Percentiles rank a stretch among this genome's conserved stretches.
phyloP scores from a whole-genome alignment of 2,329 filamentous ascomycete genomes.

The Cryphonectria carpinicola region DNA sequence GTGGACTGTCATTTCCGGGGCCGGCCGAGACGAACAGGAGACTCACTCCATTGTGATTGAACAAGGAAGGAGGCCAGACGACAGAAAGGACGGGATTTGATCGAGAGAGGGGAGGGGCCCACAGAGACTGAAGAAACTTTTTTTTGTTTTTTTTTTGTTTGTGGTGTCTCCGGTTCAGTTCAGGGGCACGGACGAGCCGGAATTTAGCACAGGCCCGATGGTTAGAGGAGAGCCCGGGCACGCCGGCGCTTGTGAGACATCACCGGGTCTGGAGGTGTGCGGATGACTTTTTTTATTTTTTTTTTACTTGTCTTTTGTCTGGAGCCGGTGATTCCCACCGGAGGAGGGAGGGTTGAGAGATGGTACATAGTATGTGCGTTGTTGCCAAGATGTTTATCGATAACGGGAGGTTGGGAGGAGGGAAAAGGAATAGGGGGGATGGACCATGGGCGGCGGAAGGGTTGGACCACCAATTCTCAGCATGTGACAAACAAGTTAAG shows the following conservation, averaged over 20 bases:
- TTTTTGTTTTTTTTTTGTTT: too few species aligned
- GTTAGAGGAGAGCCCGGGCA: background rate
- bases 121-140: too few species aligned
- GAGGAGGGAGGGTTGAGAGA: too few species aligned
- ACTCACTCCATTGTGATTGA: background rate
- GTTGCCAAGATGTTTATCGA: background rate
- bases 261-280: background rate
- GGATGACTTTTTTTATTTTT: background rate
- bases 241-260: background rate
- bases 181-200: background rate
- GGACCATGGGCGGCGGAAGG: too few species aligned
- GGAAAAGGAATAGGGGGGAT: background rate
- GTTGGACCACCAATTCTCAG: background rate
- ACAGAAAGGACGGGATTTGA: background rate
- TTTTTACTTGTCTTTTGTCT: background rate
- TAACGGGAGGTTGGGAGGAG: background rate
- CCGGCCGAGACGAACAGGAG: background rate
- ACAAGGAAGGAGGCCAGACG: background rate
- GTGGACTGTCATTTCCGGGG: background rate
- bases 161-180: background rate
- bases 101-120: background rate
- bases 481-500: background rate
- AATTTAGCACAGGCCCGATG: background rate
- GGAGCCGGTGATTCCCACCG: background rate
- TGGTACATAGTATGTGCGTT: too few species aligned